Evolutionary conservation across 768 basidiomycete genomes (phyloP), one percentile per base, ranked within the genome.

Genomic region (Pleurotus sapidus): DNA sequence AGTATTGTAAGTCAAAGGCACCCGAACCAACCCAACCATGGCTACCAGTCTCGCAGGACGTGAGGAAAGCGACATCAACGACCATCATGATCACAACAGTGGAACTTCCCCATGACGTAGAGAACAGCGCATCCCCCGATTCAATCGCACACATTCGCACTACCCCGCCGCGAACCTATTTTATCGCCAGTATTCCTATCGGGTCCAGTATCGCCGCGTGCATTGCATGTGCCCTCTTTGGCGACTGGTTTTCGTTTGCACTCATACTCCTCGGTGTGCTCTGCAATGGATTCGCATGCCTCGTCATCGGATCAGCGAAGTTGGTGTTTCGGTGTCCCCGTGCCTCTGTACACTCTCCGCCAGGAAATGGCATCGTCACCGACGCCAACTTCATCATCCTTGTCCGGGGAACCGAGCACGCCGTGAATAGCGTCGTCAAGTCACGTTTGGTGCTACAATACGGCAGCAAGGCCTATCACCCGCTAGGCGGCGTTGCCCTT

Each of bases 181-280:
- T 70, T 4, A 46, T 74, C 15, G 65, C 64, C 30, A 11, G 59
- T 25, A 34, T 72, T 3, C 67, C 69, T 1, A 70, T 70, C 39
- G 8, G 43, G 0, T 20, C 56, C 38, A 73, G 69, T 59, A 1
- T 64, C 43, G 55, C 24, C 11, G 58, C 63, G 5, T 70, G 68
- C 46, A 34, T 62, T 49, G 51, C 61, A 24, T 72, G 67, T 46
- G 72, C 64, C 2, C 0, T 68, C 20, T 49, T 60, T 20, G 27
- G 14, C 5, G 73, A 74, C 45, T 74, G 73, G 73, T 67, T 42
- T 42, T 53, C 53, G 30, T 72, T 70, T 54, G 45, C 65, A 0
- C 68, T 72, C 64, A 73, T 74, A 47, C 57, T 70, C 0, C 63
- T 72, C 14, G 72, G 72, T 1, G 68, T 73, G 43, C 1, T 74